A percentile compares a stretch with the other conserved stretches of the same genome.
phyloP scores from a whole-genome alignment of 2,329 filamentous ascomycete species.

The Scedosporium aurantiacum region DNA sequence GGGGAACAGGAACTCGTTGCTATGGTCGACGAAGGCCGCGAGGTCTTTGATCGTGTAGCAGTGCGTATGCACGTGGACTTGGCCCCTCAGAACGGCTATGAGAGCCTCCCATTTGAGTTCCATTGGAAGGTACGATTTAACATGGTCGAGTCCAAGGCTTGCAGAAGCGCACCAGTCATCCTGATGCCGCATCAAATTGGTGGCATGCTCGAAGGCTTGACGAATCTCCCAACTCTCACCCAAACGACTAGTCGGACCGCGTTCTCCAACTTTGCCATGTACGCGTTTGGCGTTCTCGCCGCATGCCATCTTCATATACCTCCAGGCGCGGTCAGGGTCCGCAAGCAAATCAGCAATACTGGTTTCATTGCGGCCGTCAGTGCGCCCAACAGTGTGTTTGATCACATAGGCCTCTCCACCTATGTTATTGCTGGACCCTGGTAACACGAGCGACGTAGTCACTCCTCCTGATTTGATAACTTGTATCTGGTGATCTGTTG shows the following conservation, averaged over 20 bases:
- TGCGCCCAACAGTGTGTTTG: constrained; percentile 53
- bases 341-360: constrained; percentile 54
- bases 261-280: constrained; percentile 43
- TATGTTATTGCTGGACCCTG: constrained; percentile 61
- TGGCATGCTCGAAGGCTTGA: constrained; percentile 54
- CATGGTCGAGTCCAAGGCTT: constrained; percentile 35
- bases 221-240: constrained; percentile 62
- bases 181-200: constrained; percentile 43
- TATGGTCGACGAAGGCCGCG: constrained; percentile 58
- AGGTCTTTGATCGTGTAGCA: constrained; percentile 61
- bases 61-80: constrained; percentile 59
- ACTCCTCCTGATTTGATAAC: constrained; percentile 63
- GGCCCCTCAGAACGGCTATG: constrained; percentile 50
- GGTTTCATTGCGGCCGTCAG: constrained; percentile 50
- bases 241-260: constrained; percentile 47
- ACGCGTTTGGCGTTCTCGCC: constrained; percentile 58
- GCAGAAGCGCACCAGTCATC: constrained; percentile 58
- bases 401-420: constrained; percentile 59
- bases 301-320: constrained; percentile 70
- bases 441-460: constrained; percentile 55
- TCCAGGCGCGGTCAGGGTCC: constrained; percentile 52
- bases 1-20: constrained; percentile 59
- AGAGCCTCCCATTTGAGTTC: constrained; percentile 54
- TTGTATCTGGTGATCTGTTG: constrained; percentile 52
- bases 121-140: constrained; percentile 49